Conservation (phyloP, 2,329 filamentous ascomycete species). For the Chrysoporthe deuterocubensis region DNA sequence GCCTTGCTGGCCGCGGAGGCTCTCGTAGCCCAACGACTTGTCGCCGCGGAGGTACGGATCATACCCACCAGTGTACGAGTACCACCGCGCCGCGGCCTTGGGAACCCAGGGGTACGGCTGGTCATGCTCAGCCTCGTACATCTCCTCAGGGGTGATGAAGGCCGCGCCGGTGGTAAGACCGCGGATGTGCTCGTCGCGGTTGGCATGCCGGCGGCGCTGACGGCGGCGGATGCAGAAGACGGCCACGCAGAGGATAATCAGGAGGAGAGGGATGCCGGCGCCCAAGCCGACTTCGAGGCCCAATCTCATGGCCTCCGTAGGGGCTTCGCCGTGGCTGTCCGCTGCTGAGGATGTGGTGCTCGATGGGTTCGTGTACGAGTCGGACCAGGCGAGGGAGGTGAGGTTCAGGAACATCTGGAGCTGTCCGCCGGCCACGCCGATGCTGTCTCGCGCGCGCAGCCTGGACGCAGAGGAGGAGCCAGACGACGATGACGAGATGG, state of each 20-base stretch:
- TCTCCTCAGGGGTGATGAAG: constrained; percentile 44
- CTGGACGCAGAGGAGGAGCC: constrained; percentile 4
- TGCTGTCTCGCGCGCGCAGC: constrained; percentile 27
- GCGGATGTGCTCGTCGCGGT: constrained; percentile 43
- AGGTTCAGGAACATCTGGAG: constrained; percentile 58
- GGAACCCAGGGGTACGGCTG: constrained; percentile 39
- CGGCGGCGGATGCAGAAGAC: constrained; percentile 56
- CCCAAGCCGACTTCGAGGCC: constrained; percentile 70
- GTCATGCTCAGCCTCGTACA: constrained; percentile 47
- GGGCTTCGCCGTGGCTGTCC: constrained; percentile 18
- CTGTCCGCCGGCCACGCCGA: constrained; percentile 22
- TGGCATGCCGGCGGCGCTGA: constrained; percentile 41
- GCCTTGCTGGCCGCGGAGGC: constrained; percentile 43
- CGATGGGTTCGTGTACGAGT: constrained; percentile 53
- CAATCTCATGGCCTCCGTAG: constrained; percentile 47
- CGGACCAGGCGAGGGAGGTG: constrained; percentile 58
- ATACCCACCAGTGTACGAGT: constrained; percentile 46
- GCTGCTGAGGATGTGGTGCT: constrained; percentile 17
- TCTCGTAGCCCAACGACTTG: constrained; percentile 56
- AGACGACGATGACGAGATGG: constrained; percentile 45
- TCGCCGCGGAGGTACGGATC: constrained; percentile 47
- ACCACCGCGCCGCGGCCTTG: constrained; percentile 40
- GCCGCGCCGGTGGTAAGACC: constrained; percentile 18
- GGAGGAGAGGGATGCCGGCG: constrained; percentile 59
- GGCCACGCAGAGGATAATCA: constrained; percentile 47